phyloP scores from a whole-genome alignment of 129 eudicot genomes.

The Saussurea involucrata region DNA sequence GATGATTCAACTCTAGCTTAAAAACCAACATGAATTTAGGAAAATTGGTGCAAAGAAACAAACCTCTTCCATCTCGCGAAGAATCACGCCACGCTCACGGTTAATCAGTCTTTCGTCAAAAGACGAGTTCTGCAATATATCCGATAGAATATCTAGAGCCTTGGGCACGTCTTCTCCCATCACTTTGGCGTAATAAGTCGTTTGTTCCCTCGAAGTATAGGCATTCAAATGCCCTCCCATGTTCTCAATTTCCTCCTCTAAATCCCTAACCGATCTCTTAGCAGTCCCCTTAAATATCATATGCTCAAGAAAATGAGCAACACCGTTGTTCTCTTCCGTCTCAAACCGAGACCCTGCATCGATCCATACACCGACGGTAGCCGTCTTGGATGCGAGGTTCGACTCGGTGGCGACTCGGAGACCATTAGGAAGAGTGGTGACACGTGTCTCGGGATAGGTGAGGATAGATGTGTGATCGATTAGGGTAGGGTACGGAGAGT shows the following conservation, averaged over 20 bases:
- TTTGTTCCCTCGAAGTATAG: conserved; percentile 80
- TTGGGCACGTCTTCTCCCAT: conserved; percentile 54
- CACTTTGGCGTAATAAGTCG: conserved; percentile 74
- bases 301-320: conserved; percentile 84
- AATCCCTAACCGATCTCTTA: conserved; percentile 43
- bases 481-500: conserved; percentile 60
- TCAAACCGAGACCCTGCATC: conserved; percentile 88
- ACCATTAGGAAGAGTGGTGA: conserved; percentile 91
- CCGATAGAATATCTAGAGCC: conserved; percentile 72
- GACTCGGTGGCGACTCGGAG: conserved; percentile 95
- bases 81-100: conserved; percentile 80
- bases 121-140: conserved; percentile 80
- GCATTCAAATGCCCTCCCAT: conserved; percentile 98
- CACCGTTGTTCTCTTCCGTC: conserved; percentile 70
- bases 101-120: conserved; percentile 64
- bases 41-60: background rate
- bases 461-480: conserved; percentile 65
- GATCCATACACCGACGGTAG: conserved; percentile 91
- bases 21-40: background rate
- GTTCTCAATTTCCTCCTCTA: conserved; percentile 97
- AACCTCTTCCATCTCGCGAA: conserved; percentile 95
- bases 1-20: background rate
- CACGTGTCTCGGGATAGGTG: conserved; percentile 59
- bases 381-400: conserved; percentile 50
- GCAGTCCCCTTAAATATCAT: conserved; percentile 86